A percentile compares a stretch with the other conserved stretches of the same genome.
Evolutionary conservation across 768 basidiomycete genomes (phyloP).

Genomic region (Boletus pseudopeckii): DNA sequence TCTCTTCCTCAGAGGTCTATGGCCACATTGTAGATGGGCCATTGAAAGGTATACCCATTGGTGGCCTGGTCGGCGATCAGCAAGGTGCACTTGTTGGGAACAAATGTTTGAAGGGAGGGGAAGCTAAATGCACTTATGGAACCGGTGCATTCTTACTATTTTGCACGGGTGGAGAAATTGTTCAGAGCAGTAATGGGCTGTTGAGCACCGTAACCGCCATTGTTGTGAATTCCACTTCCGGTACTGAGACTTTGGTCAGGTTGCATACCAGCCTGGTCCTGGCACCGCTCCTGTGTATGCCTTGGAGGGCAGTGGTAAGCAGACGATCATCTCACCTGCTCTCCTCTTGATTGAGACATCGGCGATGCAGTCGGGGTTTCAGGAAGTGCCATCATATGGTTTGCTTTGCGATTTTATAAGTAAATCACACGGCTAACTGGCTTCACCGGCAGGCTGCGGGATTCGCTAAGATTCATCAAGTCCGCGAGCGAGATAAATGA

Average conservation of each 20-base stretch:
- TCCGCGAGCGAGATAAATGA: conserved; percentile 81
- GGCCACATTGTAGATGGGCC: conserved; percentile 68
- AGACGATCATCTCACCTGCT: background rate
- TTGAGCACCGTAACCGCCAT: conserved; percentile 68
- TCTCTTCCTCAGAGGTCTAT: conserved; percentile 91
- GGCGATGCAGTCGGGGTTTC: conserved; percentile 75
- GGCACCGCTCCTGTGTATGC: conserved; percentile 82
- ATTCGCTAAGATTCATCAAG: conserved; percentile 81
- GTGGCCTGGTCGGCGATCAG: conserved; percentile 96
- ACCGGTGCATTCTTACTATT: conserved; percentile 96
- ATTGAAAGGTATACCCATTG: conserved; percentile 77
- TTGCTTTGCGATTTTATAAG: conserved; percentile 5
- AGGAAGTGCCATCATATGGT: conserved; percentile 93
- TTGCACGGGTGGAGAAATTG: conserved; percentile 86
- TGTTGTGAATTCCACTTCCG: background rate
- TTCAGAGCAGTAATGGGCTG: conserved; percentile 82
- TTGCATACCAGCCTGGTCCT: conserved; percentile 87
- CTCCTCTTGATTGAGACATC: background rate
- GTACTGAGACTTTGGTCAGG: conserved; percentile 37
- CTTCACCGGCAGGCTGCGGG: conserved; percentile 60
- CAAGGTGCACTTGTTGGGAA: conserved; percentile 96
- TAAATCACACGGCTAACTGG: background rate
- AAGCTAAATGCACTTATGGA: conserved; percentile 98
- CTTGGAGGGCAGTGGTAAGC: conserved; percentile 88
- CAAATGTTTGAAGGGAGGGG: conserved; percentile 86